Evolutionary conservation across 805 yeast genomes (phyloP), one percentile per base, ranked within the genome.

Genomic region (Jamesozyma rosinii): DNA sequence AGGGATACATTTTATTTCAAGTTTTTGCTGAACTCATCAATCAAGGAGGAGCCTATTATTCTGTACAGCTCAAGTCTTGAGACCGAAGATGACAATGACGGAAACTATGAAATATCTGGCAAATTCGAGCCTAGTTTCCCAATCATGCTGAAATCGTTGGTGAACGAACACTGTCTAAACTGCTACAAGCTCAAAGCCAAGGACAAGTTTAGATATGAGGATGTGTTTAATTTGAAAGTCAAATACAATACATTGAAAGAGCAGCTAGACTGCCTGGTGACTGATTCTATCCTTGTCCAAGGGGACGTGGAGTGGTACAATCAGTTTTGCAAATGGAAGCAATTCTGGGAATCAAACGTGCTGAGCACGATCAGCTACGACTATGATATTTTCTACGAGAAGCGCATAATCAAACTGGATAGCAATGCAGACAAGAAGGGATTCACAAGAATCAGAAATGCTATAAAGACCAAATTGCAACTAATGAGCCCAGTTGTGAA

Each of bases 1-100:
- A 53, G 44, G 20, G 58, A 54, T 26, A 35, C 48, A 3, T 55
- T 59, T 30, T 55, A 47, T 38, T 62, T 60, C 44, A 59, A 59
- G 36, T 60, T 60, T 37, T 42, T 55, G 14, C 40, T 62, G 10
- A 55, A 52, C 32, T 49, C 64, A 10, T 54, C 61, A 0, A 41
- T 49, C 2, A 33, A 36, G 29, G 51, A 53, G 13, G 61, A 57
- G 37, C 60, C 61, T 6, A 45, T 60, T 11, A 29, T 59, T 3
- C 36, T 61, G 29, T 45, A 52, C 40, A 39, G 47, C 17, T 49
- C 58, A 3, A 40, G 31, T 18, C 40, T 61, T 17, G 22, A 33
- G 9, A 34, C 50, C 1, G 45, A 50, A 4, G 30, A 37, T 10
- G 14, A 14, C 8, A 37, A 42, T 21, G 11, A 31, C 10, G 34